These are phyloP conservation scores for Lagenidium sp. DNA, from an alignment of 352 stramenopile species.

Conservation along the genomic window DNA sequence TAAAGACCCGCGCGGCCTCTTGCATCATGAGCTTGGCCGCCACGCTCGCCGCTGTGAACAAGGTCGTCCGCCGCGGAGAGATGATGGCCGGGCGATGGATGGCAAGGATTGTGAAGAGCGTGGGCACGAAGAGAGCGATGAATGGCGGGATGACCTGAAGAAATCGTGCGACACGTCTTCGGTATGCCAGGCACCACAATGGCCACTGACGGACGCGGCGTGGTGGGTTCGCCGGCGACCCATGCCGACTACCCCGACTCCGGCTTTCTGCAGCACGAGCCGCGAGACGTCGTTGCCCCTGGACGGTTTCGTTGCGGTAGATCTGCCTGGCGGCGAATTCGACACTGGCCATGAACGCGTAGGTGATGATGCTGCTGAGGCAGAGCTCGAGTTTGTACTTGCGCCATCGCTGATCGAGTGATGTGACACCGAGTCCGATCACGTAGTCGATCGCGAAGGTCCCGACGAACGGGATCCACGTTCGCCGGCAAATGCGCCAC, in stretches of 20 bases:
- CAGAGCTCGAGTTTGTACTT: not conserved
- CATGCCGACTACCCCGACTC: too few species aligned
- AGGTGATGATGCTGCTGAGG: not conserved
- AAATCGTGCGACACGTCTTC: too few species aligned
- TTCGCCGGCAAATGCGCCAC: not conserved
- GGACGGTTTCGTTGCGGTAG: not conserved
- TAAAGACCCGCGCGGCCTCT: constrained; percentile 17
- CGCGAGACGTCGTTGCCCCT: not conserved
- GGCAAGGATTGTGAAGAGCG: constrained; percentile 1
- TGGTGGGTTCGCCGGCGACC: too few species aligned
- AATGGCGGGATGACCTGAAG: too few species aligned
- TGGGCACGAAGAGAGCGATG: not conserved
- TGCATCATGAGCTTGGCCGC: constrained; percentile 24
- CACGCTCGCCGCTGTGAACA: constrained; percentile 20
- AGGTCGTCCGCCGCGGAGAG: not conserved
- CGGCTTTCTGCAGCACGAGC: too few species aligned
- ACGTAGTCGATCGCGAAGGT: not conserved
- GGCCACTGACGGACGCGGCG: too few species aligned
- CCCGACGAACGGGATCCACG: not conserved
- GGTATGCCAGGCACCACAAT: too few species aligned
- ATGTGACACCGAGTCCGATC: not conserved
- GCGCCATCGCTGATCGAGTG: not conserved
- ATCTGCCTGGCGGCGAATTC: not conserved
- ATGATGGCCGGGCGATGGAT: not conserved
- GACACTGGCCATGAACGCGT: not conserved